These are phyloP conservation scores for Phoma sp. DNA, from an alignment of 2,329 filamentous ascomycete species.

Conservation along the genomic window DNA sequence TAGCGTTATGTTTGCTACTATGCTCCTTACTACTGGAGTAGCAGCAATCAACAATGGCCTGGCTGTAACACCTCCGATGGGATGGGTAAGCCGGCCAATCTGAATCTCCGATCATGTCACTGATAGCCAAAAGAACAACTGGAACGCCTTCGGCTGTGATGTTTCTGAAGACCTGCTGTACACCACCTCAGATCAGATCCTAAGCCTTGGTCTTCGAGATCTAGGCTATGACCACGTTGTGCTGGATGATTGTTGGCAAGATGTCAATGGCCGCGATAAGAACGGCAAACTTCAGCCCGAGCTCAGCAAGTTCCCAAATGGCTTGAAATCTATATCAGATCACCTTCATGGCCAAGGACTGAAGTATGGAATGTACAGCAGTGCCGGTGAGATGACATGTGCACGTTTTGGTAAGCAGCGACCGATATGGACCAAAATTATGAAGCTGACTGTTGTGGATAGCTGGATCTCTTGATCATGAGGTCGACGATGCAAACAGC, in stretches of 20 bases:
- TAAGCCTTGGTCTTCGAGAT: slow-evolving; percentile 37
- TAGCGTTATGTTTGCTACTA: slow-evolving; percentile 19
- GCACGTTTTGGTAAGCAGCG: slow-evolving; percentile 58
- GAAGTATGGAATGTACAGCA: slow-evolving; percentile 70
- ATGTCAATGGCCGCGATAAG: slow-evolving; percentile 56
- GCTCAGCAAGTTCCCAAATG: slow-evolving; percentile 66
- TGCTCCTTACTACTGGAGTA: slow-evolving; percentile 23
- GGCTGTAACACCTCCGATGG: slow-evolving; percentile 33
- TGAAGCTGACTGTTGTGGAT: not conserved
- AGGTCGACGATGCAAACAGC: slow-evolving; percentile 35
- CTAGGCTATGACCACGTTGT: slow-evolving; percentile 59
- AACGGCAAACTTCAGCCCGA: slow-evolving; percentile 47
- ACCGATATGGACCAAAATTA: not conserved
- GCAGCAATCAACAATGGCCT: slow-evolving; percentile 35
- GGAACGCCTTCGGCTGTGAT: slow-evolving; percentile 37
- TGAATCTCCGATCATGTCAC: not conserved
- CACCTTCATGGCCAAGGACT: slow-evolving; percentile 53
- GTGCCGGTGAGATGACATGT: slow-evolving; percentile 62
- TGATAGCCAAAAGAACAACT: slow-evolving; percentile 28
- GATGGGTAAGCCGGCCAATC: slow-evolving; percentile 22
- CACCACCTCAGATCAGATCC: slow-evolving; percentile 32
- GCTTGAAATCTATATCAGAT: slow-evolving; percentile 62
- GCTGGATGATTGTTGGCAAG: slow-evolving; percentile 66
- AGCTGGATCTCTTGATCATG: slow-evolving; percentile 38
- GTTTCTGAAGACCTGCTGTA: slow-evolving; percentile 40